Evolutionary conservation across 2,329 filamentous ascomycete genomes (phyloP).

Genomic region (Berkeleyomyces basicola): DNA sequence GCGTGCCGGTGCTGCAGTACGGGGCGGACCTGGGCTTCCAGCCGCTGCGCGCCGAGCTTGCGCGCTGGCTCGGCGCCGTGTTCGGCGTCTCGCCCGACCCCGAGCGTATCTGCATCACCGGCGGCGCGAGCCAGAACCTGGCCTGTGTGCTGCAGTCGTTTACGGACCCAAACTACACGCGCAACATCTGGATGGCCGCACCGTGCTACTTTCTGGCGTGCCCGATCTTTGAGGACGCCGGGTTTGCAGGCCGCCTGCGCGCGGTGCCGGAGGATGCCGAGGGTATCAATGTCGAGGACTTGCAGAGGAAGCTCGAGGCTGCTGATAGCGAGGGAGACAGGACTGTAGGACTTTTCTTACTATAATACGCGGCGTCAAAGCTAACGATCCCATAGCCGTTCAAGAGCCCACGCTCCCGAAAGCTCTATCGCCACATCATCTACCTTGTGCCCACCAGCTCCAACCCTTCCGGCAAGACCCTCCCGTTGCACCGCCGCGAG

Average conservation of each 20-base stretch:
- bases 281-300: constrained; percentile 49
- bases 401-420: constrained; percentile 43
- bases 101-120: constrained; percentile 60
- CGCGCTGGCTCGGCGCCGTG: constrained; percentile 43
- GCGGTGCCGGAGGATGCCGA: constrained; percentile 63
- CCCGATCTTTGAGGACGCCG: constrained; percentile 68
- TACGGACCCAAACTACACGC: constrained; percentile 60
- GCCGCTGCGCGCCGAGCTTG: constrained; percentile 51
- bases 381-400: constrained; percentile 23
- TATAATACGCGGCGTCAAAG: not conserved
- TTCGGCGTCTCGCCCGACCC: constrained; percentile 21
- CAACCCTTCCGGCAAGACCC: constrained; percentile 75
- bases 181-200: constrained; percentile 61
- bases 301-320: constrained; percentile 20
- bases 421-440: constrained; percentile 74
- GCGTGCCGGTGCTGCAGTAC: constrained; percentile 54
- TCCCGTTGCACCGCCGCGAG: constrained; percentile 51
- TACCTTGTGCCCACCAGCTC: constrained; percentile 80
- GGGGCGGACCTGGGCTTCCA: constrained; percentile 61
- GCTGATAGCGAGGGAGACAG: constrained; percentile 17
- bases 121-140: constrained; percentile 71
- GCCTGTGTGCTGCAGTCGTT: constrained; percentile 64
- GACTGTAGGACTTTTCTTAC: not conserved
- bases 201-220: constrained; percentile 77
- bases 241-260: constrained; percentile 49